Percentiles rank a stretch among this genome's conserved stretches.
Conservation (phyloP, 192 early-diverging fungal genomes). For the Entomortierella lignicola region DNA sequence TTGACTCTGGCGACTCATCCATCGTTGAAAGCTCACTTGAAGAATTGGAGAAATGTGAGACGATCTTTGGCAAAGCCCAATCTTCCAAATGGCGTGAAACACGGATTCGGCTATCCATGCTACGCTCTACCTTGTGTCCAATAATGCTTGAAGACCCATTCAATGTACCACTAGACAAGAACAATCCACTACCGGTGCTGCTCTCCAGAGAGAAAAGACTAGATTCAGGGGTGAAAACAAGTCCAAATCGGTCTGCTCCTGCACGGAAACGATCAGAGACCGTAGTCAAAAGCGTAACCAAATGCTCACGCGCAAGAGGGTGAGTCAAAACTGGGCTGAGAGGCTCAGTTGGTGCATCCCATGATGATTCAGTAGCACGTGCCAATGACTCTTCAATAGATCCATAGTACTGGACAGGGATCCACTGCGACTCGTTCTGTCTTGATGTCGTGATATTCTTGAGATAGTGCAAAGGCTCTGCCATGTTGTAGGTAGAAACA, state of each 20-base stretch:
- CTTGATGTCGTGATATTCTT: slow-evolving; percentile 46
- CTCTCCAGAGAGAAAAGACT: slow-evolving; percentile 4
- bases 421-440: slow-evolving; percentile 42
- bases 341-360: slow-evolving; percentile 29
- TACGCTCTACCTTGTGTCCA: slow-evolving; percentile 36
- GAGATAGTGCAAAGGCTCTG: slow-evolving; percentile 42
- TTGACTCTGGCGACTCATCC: slow-evolving; percentile 6
- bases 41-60: slow-evolving; percentile 10
- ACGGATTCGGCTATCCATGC: slow-evolving; percentile 46
- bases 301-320: slow-evolving; percentile 49
- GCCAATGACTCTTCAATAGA: slow-evolving; percentile 21
- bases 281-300: slow-evolving; percentile 41
- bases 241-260: slow-evolving; percentile 39
- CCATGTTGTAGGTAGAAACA: slow-evolving; percentile 26
- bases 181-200: slow-evolving; percentile 33
- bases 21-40: slow-evolving; percentile 26
- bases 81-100: slow-evolving; percentile 49
- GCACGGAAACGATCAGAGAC: slow-evolving; percentile 47
- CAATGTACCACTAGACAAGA: slow-evolving; percentile 25
- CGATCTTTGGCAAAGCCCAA: slow-evolving; percentile 49
- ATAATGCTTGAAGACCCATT: slow-evolving; percentile 1
- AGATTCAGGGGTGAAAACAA: slow-evolving; percentile 28
- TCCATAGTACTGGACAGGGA: slow-evolving; percentile 22
- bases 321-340: slow-evolving; percentile 40
- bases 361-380: slow-evolving; percentile 2